phyloP scores from a whole-genome alignment of 2,329 filamentous ascomycete genomes.

The Xylaria hypoxylon region DNA sequence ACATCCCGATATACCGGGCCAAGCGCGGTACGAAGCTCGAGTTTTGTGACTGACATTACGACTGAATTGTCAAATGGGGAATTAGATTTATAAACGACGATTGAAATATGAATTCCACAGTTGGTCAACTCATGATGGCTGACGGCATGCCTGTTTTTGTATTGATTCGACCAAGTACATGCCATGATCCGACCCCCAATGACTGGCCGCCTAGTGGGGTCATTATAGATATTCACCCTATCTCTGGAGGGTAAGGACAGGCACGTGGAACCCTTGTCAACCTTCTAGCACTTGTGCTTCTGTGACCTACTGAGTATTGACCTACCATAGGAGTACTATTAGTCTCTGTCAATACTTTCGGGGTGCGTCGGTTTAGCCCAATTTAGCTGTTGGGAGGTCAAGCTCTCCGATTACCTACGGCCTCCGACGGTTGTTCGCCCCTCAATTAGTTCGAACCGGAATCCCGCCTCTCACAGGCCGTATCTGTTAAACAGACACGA shows the following conservation, averaged over 20 bases:
- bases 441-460: background rate
- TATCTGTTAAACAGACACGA: background rate
- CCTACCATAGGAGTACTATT: background rate
- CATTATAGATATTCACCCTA: background rate
- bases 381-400: background rate
- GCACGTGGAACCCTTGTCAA: background rate
- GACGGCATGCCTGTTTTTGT: background rate
- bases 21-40: constrained; percentile 51
- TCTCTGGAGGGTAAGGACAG: constrained; percentile 4
- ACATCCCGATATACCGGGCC: constrained; percentile 52
- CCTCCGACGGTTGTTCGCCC: constrained; percentile 41
- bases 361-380: background rate
- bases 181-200: background rate
- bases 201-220: constrained; percentile 13
- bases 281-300: background rate
- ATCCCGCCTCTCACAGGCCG: background rate
- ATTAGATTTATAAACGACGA: background rate
- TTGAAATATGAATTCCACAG: background rate
- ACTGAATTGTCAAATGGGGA: background rate
- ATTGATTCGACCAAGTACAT: background rate
- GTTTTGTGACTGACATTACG: constrained; percentile 47
- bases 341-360: background rate
- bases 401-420: constrained; percentile 42
- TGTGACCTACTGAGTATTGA: background rate
- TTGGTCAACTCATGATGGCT: background rate